Evolutionary conservation across 352 stramenopile genomes (phyloP).

Genomic region (Albugo laibachii): DNA sequence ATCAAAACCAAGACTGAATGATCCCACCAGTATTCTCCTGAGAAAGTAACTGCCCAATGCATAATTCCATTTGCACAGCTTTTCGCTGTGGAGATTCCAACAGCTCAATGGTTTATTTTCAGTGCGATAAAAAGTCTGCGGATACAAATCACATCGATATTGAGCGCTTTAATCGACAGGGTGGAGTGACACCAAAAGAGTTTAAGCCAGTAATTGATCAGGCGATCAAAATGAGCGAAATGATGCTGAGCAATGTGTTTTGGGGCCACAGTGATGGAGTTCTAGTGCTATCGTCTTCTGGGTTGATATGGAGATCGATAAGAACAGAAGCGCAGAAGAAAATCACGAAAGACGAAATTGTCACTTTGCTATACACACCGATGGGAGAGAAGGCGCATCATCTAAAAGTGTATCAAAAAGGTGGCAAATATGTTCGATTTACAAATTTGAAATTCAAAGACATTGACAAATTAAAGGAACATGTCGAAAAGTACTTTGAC

Average conservation of each 20-base stretch:
- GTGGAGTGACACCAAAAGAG: too few species aligned
- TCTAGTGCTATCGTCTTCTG: conserved; percentile 47
- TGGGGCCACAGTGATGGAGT: conserved; percentile 73
- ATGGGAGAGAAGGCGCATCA: conserved; percentile 65
- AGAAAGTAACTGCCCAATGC: too few species aligned
- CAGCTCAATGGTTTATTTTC: too few species aligned
- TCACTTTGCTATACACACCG: conserved; percentile 68
- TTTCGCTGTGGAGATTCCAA: too few species aligned
- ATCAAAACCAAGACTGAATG: too few species aligned
- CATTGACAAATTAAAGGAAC: conserved; percentile 30
- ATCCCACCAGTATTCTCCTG: too few species aligned
- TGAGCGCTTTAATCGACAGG: too few species aligned
- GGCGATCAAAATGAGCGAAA: conserved; percentile 12
- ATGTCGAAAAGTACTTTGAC: conserved; percentile 72
- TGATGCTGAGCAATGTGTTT: conserved; percentile 72
- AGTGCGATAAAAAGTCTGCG: too few species aligned
- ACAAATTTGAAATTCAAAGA: conserved; percentile 48
- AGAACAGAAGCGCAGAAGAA: conserved; percentile 74
- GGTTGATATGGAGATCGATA: conserved; percentile 52
- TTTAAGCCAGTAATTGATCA: too few species aligned
- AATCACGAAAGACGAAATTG: conserved; percentile 65
- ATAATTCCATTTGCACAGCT: too few species aligned
- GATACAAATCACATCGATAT: too few species aligned
- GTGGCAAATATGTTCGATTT: conserved; percentile 72
- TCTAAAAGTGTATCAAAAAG: conserved; percentile 72